Evolutionary conservation across 2,329 filamentous ascomycete species (phyloP), one percentile per base, ranked within the genome.

Genomic region (Aureobasidium namibiae): DNA sequence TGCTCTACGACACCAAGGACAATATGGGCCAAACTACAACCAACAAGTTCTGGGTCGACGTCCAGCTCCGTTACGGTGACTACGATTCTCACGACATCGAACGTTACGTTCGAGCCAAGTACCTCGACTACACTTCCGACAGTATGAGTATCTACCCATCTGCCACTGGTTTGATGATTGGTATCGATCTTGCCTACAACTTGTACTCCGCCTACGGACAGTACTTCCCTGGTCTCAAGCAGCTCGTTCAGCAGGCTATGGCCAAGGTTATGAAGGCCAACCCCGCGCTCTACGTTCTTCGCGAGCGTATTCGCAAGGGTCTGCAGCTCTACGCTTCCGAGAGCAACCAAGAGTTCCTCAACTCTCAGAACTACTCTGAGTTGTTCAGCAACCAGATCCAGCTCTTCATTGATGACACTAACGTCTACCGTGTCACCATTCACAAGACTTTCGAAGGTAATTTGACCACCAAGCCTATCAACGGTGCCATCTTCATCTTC

Each of bases 201-300:
- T 77, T 99, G 41, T 97, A 97, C 78, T 97, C 94, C 8, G 94
- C 94, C 0, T 99, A 96, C 67, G 94, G 94, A 54, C 92, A 96
- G 76, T 99, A 96, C 78, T 99, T 99, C 85, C 94, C 94, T 49
- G 94, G 94, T 69, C 77, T 99, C 62, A 99, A 99, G 80, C 88
- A 91, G 49, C 82, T 99, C 24, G 80, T 99, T 26, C 95, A 99
- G 74, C 92, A 97, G 73, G 94, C 95, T 6, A 99, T 99, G 95
- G 91, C 91, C 50, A 99, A 99, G 85, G 85, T 99, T 71, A 99
- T 99, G 94, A 99, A 99, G 77, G 92, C 94, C 38, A 99, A 99
- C 70, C 94, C 94, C 16, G 94, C 94, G 2, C 77, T 99, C 33
- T 99, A 97, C 72, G 94, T 99, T 54, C 78, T 99, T 61, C 89